Base-by-base conservation (phyloP, 2,329 filamentous ascomycete genomes). In the Calonectria hawksworthii region DNA sequence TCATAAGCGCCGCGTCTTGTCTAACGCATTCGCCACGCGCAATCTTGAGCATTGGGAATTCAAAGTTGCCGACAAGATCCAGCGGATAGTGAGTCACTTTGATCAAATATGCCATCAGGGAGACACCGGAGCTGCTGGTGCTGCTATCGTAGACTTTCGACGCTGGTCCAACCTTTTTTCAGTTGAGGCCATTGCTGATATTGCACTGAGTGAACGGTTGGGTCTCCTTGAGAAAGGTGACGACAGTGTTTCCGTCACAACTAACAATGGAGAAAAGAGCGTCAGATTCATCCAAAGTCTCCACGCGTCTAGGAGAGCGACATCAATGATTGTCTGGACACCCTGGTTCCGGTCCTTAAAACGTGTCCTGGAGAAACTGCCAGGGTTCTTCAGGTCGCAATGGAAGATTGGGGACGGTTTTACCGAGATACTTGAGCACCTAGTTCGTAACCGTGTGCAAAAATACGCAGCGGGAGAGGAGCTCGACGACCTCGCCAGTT, bases 401-500 rank as follows among this genome's bases (percentile, higher is more conserved):
- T 79, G 76, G 77, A 21, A 63, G 3, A 32, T 72, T 2, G 78
- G 72, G 83, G 85, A 86, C 34, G 83, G 84, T 34, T 89, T 85
- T 78, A 80, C 89, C 16, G 87, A 77, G 18, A 74, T 80, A 10
- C 68, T 80, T 1, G 84, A 85, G 59, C 86, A 87, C 41, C 86
- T 87, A 1, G 83, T 87, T 0, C 85, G 82, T 1, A 34, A 74
- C 5, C 76, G 80, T 2, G 74, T 81, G 1, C 66, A 70, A 13
- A 68, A 72, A 4, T 64, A 77, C n/a, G 66, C 70, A 13, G 71
- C 64, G 6, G 90, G 90, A 30, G 90, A 92, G 80, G 89, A 89
- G 74, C 84, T 92, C 0, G 88, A 90, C 54, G 91, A 92, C 77
- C 91, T 92, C 81, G 91, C 92, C 83, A 84, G 88, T 66, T 85